Base-by-base conservation (phyloP, 352 stramenopile genomes). In the Phytopythium boreale region DNA sequence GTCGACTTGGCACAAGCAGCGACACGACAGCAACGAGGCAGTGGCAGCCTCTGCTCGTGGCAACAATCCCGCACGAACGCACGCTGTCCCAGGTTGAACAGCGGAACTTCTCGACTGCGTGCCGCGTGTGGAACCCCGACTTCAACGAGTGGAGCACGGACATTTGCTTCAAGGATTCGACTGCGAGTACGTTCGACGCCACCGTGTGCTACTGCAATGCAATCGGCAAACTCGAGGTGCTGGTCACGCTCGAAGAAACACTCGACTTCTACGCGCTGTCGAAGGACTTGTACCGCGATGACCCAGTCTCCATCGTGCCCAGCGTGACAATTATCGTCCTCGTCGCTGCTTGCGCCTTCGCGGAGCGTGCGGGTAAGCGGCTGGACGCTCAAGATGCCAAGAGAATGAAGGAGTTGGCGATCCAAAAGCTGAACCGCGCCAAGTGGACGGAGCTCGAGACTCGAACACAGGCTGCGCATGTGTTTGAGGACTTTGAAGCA, bases 181-280 rank as follows among this genome's bases (percentile, higher is more conserved):
- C 64, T 4, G 50, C 58, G 20, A 92, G 82, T 27, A 77, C 80
- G 0, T 49, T 61, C 2, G 63, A 68, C 0, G 15, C 64, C 0
- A 93, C 84, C 0, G 75, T 87, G 12, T 93, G 84, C 29, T 88
- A 82, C 46, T 93, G 84, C 61, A 75, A 53, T 0, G 63, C 76
- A 22, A 51, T 88, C 19, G 61, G 57, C 12, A 34, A 29, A 8
- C 71, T 93, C 14, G 79, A 93, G 49, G 76, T 93, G 27, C 56
- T 91, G 11, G 71, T 92, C 6, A 84, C 81, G 1, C 37, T 90
- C 15, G 74, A 89, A 24, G 84, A 93, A 55, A 74, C 71, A 4
- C 72, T 92, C 22, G 76, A 88, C 50, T 93, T 88, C 51, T 82
- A 86, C 53, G 77, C 77, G 15, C 50, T 85, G 11, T 66, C 74